Base-by-base conservation (phyloP, 2,329 filamentous ascomycete species). In the Diplodia seriata region DNA sequence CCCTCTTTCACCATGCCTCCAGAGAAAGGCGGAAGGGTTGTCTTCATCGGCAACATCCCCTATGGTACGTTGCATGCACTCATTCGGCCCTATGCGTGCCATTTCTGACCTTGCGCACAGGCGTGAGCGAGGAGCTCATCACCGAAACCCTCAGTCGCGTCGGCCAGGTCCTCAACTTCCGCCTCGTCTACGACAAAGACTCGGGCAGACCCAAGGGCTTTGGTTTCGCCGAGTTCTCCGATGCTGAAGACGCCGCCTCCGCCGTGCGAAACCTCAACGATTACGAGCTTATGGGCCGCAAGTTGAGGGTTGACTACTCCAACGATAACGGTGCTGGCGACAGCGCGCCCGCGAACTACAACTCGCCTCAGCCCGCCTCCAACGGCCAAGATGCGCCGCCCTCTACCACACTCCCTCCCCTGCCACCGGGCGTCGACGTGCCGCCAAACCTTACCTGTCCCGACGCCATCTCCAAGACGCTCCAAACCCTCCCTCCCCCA, bases 201-300 rank as follows among this genome's bases (percentile, higher is more conserved):
- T 97, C 94, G 2, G 94, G 94, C 51, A 89, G 93, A 68, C 94
- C 95, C 0, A 98, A 97, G 80, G 95, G 95, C 20, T 99, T 97
- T 78, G 95, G 95, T 43, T 99, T 98, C 75, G 92, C 94, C 75
- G 94, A 98, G 78, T 99, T 97, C 76, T 91, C 93, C 67, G 95
- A 98, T 76, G 89, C 92, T 69, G 94, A 97, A 87, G 85, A 93
- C 31, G 95, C 95, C 38, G 93, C 94, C 47, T 97, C 93, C 2
- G 95, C 95, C 2, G 94, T 98, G 57, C 90, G 94, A 73, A 98
- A 99, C 77, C 84, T 98, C 64, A 97, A 98, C 82, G 93, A 97
- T 79, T 90, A 93, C 81, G 94, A 98, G 78, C 89, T 97, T 76
- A 96, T 97, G 90, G 93, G 93, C 67, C 89, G 95, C 74, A 97